Evolutionary conservation across 805 yeast species (phyloP), one percentile per base, ranked within the genome.

Genomic region (Hanseniaspora occidentalis): DNA sequence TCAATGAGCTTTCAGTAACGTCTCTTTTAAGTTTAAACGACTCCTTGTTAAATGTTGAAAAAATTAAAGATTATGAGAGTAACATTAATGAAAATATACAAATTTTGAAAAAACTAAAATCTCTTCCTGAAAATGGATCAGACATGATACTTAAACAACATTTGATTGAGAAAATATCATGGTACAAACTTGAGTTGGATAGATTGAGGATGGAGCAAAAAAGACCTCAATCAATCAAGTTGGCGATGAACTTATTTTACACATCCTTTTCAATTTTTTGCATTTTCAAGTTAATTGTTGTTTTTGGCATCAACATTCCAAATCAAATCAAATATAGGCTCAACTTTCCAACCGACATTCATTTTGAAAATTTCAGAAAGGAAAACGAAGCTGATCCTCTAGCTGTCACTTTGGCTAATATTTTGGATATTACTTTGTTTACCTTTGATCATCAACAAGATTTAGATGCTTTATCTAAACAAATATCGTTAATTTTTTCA

Each of bases 401-500:
- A 22, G 66, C 66, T 6, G 54, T 64, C 2, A 62, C 69, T 1
- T 33, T 65, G 1, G 57, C 62, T 1, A 60, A 59, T 14, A 44
- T 63, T 1, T 36, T 63, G 8, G 57, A 60, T 41, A 40, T 64
- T 8, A 42, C 62, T 17, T 39, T 59, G 16, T 54, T 58, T 36
- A 46, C 50, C n/a, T 54, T 56, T 37, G 47, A 53, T 31, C 49
- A 58, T 10, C 56, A 62, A 25, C 56, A 60, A 29, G 65, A 63
- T 36, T 53, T 64, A 16, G 64, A 64, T 18, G 52, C 62, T 3
- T 45, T 63, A 2, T 50, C 60, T 4, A 65, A 56, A 39, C 66
- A 61, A 39, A 49, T 65, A 13, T 64, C 67, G 35, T 66, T 79
- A 43, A 46, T 74, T 2, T 51, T 79, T 13, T 74, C 84, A 1